phyloP scores from a whole-genome alignment of 2,329 filamentous ascomycete genomes.

The Penicillium janthinellum region DNA sequence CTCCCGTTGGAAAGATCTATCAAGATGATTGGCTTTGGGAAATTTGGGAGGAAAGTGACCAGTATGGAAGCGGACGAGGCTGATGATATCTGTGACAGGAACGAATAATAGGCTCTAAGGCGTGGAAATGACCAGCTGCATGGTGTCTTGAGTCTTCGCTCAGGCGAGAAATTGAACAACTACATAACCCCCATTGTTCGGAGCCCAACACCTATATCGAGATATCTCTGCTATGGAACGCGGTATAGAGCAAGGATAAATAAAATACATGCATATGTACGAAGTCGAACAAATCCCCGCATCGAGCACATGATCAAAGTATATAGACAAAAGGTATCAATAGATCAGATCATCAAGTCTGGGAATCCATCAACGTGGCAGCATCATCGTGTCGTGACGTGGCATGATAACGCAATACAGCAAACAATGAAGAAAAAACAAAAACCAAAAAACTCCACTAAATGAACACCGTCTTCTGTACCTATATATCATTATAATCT shows the following conservation, averaged over 20 bases:
- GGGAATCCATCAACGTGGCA: background rate
- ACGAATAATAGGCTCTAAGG: too few species aligned
- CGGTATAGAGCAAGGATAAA: too few species aligned
- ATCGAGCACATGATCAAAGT: background rate
- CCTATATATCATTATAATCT: background rate
- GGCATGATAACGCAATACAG: background rate
- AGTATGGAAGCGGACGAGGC: too few species aligned
- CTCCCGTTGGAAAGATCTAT: slow-evolving; percentile 18
- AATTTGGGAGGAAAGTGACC: slow-evolving; percentile 4
- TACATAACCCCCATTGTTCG: too few species aligned
- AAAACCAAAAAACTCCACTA: slow-evolving; percentile 2
- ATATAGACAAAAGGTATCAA: background rate
- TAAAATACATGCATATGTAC: background rate
- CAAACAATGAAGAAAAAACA: background rate
- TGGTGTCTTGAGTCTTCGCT: too few species aligned
- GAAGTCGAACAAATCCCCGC: background rate
- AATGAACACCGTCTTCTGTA: background rate
- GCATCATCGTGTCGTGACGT: slow-evolving; percentile 5
- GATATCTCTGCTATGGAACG: too few species aligned
- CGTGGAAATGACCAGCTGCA: too few species aligned
- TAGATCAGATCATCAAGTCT: background rate
- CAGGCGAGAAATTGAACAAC: too few species aligned
- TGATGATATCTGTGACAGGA: too few species aligned
- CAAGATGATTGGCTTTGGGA: slow-evolving; percentile 18
- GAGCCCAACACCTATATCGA: too few species aligned